A percentile compares a stretch with the other conserved stretches of the same genome.
These are phyloP conservation scores for Aspergillus sp. DNA, from an alignment of 2,329 filamentous ascomycete species.

Conservation along the genomic window DNA sequence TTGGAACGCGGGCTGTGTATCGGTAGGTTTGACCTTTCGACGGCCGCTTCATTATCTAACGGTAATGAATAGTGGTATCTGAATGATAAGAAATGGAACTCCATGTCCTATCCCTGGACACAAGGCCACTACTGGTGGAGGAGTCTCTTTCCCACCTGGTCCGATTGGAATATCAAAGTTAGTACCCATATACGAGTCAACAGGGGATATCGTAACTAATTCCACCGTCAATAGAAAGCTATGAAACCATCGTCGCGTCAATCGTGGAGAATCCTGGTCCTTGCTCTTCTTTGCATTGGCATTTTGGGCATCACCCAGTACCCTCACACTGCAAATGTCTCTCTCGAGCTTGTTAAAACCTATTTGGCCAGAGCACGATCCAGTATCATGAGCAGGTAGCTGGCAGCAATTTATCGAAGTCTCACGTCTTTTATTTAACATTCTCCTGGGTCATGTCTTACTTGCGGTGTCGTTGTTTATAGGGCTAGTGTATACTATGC, in stretches of 20 bases:
- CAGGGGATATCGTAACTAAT: background rate
- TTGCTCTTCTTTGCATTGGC: too few relatives aligned
- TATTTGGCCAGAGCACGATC: too few relatives aligned
- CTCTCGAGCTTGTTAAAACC: too few relatives aligned
- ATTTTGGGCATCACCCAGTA: too few relatives aligned
- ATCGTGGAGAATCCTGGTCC: too few relatives aligned
- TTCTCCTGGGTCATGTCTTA: too few relatives aligned
- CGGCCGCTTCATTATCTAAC: background rate
- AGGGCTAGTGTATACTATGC: too few relatives aligned
- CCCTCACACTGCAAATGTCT: too few relatives aligned
- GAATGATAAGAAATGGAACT: slow-evolving; percentile 28
- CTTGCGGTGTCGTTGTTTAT: too few relatives aligned
- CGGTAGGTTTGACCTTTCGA: slow-evolving; percentile 8
- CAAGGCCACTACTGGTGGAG: slow-evolving; percentile 29
- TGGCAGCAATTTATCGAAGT: too few relatives aligned
- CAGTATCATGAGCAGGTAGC: too few relatives aligned
- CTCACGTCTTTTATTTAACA: too few relatives aligned
- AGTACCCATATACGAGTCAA: background rate
- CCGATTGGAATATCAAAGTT: slow-evolving; percentile 22
- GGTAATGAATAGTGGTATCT: slow-evolving; percentile 20
- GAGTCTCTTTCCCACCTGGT: slow-evolving; percentile 28
- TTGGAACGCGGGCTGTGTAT: slow-evolving; percentile 43
- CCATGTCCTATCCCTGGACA: slow-evolving; percentile 29
- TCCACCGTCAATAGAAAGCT: background rate
- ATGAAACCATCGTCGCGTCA: background rate